phyloP scores from a whole-genome alignment of 306 rosid species.

The Medicago truncatula region DNA sequence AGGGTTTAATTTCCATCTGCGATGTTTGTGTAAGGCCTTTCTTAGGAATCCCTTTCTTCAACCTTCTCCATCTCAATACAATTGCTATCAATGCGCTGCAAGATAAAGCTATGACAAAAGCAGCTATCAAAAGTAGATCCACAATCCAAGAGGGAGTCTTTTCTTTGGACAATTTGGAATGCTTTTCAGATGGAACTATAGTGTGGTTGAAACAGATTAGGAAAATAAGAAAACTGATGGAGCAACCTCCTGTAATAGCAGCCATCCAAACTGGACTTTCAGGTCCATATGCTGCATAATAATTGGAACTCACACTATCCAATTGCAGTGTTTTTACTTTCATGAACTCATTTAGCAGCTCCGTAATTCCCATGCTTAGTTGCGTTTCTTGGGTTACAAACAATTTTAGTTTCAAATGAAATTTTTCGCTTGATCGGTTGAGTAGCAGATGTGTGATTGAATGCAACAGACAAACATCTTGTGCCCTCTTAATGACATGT shows the following conservation, averaged over 20 bases:
- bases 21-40: not conserved
- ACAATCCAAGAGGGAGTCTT: conserved; percentile 66
- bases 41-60: conserved; percentile 57
- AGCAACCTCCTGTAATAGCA: conserved; percentile 63
- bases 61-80: conserved; percentile 66
- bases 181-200: conserved; percentile 53
- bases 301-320: conserved; percentile 50
- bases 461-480: conserved; percentile 64
- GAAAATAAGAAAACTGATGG: conserved; percentile 54
- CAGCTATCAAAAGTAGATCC: conserved; percentile 67
- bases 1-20: conserved; percentile 45
- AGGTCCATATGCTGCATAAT: conserved; percentile 63
- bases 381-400: conserved; percentile 82
- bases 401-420: conserved; percentile 57
- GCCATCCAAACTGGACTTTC: conserved; percentile 71
- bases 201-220: conserved; percentile 63
- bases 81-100: conserved; percentile 56
- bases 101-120: conserved; percentile 57
- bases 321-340: conserved; percentile 59
- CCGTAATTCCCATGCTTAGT: conserved; percentile 50
- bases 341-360: conserved; percentile 49
- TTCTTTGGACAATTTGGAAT: conserved; percentile 50
- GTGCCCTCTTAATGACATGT: conserved; percentile 67
- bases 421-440: conserved; percentile 50
- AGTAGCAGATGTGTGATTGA: conserved; percentile 64